Evolutionary conservation across 148 eudicot species (phyloP), one percentile per base, ranked within the genome.

Genomic region (Rhododendron molle): DNA sequence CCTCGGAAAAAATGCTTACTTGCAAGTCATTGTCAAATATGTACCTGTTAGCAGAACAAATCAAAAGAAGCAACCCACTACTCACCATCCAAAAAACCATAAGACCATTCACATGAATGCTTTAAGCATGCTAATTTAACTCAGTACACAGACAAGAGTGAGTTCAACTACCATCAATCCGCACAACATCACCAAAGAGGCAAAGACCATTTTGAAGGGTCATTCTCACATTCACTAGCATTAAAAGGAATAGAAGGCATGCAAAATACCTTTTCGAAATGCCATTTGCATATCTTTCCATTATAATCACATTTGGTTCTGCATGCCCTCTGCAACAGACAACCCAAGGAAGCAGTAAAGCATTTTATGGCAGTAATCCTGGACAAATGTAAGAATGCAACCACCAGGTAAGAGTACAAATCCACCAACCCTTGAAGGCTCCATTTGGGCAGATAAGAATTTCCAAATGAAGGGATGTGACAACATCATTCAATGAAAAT

Each of bases 271-370:
- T 93, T 85, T 93, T 96, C 36, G 95, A 86, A 87, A 93, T 87
- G 81, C 99, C 99, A 90, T 94, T 92, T 36, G 85, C 90, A 83
- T 90, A 90, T 86, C 92, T 93, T 88, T 94, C 99, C 84, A 96
- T 93, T 83, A 96, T 88, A 88, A 93, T 80, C 85, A 93, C 84
- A 76, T 54, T 74, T 4, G 87, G 85, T 56, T 91, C 87, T 78
- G 36, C 86, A 62, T 88, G 78, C 50, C 85, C 86, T 81, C 96
- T 93, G 88, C 74, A 89, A 83, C 34, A 32, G 49, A 87, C 32
- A 49, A 36, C 88, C 69, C 81, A 86, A 43, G 80, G 78, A 54
- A 30, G 26, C 43, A 80, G n/a, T 62, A 18, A 65, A 20, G 30
- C 73, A 67, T 67, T 69, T 12, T 69, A 69, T 12, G 36, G 15